Base-by-base conservation (phyloP, 2,329 filamentous ascomycete species). In the Pyrenophora seminiperda region DNA sequence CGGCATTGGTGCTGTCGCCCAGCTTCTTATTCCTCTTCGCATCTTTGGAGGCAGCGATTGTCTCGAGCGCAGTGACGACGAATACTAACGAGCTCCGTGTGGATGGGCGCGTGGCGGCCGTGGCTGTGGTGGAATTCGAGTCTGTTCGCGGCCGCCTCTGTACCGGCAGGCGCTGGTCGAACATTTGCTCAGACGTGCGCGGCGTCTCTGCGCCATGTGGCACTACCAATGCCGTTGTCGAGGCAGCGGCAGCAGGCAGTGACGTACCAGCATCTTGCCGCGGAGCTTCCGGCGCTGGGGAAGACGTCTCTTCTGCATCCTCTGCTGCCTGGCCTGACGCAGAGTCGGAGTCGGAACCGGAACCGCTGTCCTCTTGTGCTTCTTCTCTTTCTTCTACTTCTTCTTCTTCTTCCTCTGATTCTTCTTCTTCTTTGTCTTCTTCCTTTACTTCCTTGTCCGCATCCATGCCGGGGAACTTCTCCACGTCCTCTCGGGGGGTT, bases 71-170 rank as follows among this genome's bases (percentile, higher is more conserved):
- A 68, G 90, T 92, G 68, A 95, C 87, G 66, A 99, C 91, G 73
- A 99, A 99, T 66, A 97, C 92, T 67, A 96, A 87, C 62, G 94
- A 97, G 81, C 88, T 96, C 79, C 96, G 88, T 63, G 85, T 88
- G 70, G 85, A 82, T 66, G 79, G 78, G 36, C 79, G 75, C 11
- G 78, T 79, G 9, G 78, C 79, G 3, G 78, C 75, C 15, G 79
- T 80, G 20, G 68, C 68, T 7, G 56, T 63, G 2, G 83, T 85
- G 14, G 83, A 85, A 56, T 82, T 77, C 22, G 83, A 86, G 68
- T 85, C 83, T 13, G 84, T 85, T 50, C 83, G 78, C 48, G 76
- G 63, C 47, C 81, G 77, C 41, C 47, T 53, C 24, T 54, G 56
- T 36, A 53, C 27, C 30, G 67, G 63, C 30, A 55, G 55, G 43